phyloP scores from a whole-genome alignment of 1,284 basidiomycete species.

The Trametes versicolor region DNA sequence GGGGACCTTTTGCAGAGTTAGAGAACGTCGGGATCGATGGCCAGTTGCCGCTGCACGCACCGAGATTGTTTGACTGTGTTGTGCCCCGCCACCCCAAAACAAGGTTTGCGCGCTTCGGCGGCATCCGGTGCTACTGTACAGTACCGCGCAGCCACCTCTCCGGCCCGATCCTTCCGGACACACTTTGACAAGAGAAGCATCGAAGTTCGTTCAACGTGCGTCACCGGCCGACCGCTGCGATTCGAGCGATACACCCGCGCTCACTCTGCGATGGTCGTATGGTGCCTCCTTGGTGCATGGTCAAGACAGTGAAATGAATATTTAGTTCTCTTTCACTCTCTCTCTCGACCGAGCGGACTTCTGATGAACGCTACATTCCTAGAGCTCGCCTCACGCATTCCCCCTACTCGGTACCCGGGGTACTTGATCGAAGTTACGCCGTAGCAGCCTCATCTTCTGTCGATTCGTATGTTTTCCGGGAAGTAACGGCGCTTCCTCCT shows the following conservation, averaged over 20 bases:
- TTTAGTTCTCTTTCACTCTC: not conserved
- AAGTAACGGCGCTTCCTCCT: constrained; percentile 5
- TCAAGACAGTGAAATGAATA: too few relatives aligned
- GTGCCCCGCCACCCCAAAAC: constrained; percentile 47
- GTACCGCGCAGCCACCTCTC: constrained; percentile 21
- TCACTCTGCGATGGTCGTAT: too few relatives aligned
- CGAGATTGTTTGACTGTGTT: constrained; percentile 59
- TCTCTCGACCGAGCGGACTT: not conserved
- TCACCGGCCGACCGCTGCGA: not conserved
- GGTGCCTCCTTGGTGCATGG: too few relatives aligned
- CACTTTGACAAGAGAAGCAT: not conserved
- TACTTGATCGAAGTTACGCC: not conserved
- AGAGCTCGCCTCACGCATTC: not conserved
- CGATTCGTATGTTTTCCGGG: constrained; percentile 11
- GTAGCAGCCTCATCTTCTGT: not conserved
- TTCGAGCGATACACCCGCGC: not conserved
- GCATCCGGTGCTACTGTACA: constrained; percentile 55
- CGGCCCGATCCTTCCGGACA: constrained; percentile 16
- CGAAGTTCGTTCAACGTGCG: not conserved
- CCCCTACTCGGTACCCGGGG: not conserved
- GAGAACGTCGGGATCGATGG: constrained; percentile 38
- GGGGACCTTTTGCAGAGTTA: constrained; percentile 36
- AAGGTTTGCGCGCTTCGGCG: constrained; percentile 57
- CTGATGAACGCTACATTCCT: not conserved
- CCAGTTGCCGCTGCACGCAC: constrained; percentile 33